These are phyloP conservation scores for Boletus pseudopeckii DNA, from an alignment of 768 basidiomycete genomes.

Conservation along the genomic window DNA sequence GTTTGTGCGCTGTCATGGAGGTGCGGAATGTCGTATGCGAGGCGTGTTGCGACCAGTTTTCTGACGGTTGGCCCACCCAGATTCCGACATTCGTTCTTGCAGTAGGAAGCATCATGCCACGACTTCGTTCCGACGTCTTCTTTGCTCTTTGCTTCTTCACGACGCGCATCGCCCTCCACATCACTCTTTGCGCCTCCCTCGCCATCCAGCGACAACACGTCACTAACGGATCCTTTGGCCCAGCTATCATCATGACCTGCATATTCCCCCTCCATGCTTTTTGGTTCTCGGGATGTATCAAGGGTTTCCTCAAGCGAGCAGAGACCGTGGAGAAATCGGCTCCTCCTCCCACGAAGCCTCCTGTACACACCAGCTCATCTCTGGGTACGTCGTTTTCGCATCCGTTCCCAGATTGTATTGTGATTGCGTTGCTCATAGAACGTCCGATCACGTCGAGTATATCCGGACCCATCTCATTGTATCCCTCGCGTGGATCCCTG, in stretches of 20 bases:
- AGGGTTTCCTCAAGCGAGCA: slow-evolving; percentile 41
- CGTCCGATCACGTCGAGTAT: slow-evolving; percentile 12
- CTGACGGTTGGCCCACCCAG: slow-evolving; percentile 21
- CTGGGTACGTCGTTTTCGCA: slow-evolving; percentile 9
- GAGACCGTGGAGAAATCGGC: slow-evolving; percentile 1
- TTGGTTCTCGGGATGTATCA: slow-evolving; percentile 53
- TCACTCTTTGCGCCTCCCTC: slow-evolving; percentile 35
- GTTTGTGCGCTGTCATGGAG: slow-evolving; percentile 48
- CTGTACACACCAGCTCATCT: neutral
- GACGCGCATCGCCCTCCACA: slow-evolving; percentile 48
- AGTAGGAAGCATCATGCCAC: slow-evolving; percentile 41
- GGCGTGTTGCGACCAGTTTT: neutral
- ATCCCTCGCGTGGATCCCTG: slow-evolving; percentile 21
- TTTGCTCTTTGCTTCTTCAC: slow-evolving; percentile 51
- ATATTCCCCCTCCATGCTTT: slow-evolving; percentile 49
- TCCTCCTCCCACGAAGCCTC: neutral
- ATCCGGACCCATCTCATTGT: neutral
- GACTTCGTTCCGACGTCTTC: slow-evolving; percentile 44
- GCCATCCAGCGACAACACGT: slow-evolving; percentile 27
- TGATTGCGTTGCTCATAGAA: slow-evolving; percentile 12
- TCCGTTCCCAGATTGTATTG: neutral
- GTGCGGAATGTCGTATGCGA: slow-evolving; percentile 17
- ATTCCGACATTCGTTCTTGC: slow-evolving; percentile 55
- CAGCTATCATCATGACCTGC: slow-evolving; percentile 36
- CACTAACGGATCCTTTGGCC: slow-evolving; percentile 36